A percentile compares a stretch with the other conserved stretches of the same genome.
Evolutionary conservation across 1,284 basidiomycete species (phyloP).

Genomic region (Butyriboletus appendiculatus): DNA sequence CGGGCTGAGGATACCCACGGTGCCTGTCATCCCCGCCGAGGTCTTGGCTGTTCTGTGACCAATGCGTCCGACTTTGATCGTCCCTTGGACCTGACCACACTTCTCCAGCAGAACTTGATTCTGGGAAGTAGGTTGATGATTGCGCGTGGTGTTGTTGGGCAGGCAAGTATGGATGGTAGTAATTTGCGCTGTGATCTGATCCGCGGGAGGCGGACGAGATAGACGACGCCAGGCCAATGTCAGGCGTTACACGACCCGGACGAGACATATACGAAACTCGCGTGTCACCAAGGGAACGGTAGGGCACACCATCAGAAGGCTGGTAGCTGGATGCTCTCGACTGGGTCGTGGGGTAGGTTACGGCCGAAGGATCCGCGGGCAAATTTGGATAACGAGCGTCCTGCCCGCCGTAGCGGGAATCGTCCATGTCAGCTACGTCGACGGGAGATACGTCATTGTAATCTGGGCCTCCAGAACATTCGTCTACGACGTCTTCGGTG

Average conservation of each 20-base stretch:
- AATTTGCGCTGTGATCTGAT: slow-evolving; percentile 25
- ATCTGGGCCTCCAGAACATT: slow-evolving; percentile 24
- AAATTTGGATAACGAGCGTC: slow-evolving; percentile 28
- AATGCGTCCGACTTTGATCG: slow-evolving; percentile 27
- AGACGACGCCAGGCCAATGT: slow-evolving; percentile 21
- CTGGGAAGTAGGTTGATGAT: slow-evolving; percentile 30
- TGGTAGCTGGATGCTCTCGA: slow-evolving; percentile 31
- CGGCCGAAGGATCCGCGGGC: slow-evolving; percentile 23
- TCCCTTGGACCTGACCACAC: slow-evolving; percentile 27
- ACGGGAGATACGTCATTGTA: slow-evolving; percentile 35
- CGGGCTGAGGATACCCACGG: slow-evolving; percentile 31
- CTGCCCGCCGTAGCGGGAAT: slow-evolving; percentile 15
- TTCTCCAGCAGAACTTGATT: slow-evolving; percentile 20
- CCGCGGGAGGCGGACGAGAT: slow-evolving; percentile 28
- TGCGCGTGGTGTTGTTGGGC: slow-evolving; percentile 27
- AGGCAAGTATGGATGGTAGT: slow-evolving; percentile 30
- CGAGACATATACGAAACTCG: slow-evolving; percentile 31
- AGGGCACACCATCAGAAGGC: slow-evolving; percentile 22
- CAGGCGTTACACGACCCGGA: slow-evolving; percentile 31
- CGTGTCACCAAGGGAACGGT: slow-evolving; percentile 30
- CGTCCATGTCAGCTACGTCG: slow-evolving; percentile 28
- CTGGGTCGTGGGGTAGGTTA: slow-evolving; percentile 16
- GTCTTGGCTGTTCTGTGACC: slow-evolving; percentile 31
- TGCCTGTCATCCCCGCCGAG: slow-evolving; percentile 27
- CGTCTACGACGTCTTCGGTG: slow-evolving; percentile 25